Conservation (phyloP, 2,329 filamentous ascomycete species). For the Remersonia thermophila region DNA sequence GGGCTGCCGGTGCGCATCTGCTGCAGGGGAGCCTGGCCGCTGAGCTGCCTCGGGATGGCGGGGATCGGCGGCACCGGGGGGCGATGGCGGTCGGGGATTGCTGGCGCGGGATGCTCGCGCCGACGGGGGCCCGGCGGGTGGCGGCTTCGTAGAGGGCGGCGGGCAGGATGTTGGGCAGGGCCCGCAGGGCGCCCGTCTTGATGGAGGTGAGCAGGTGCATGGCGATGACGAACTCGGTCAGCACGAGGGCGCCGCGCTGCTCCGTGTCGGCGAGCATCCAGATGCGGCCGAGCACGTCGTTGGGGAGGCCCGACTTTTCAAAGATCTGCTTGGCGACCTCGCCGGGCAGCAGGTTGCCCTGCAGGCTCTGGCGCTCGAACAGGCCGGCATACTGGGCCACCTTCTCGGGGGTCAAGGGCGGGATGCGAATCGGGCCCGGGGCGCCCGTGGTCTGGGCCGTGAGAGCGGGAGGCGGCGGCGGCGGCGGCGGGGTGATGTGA, state of each 20-base stretch:
- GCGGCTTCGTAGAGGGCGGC: constrained; percentile 85
- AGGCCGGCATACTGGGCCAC: constrained; percentile 77
- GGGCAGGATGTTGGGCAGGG: constrained; percentile 68
- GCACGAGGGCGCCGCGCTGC: constrained; percentile 73
- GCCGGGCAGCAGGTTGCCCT: constrained; percentile 61
- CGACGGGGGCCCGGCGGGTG: constrained; percentile 48
- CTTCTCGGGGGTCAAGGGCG: constrained; percentile 78
- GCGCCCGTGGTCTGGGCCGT: constrained; percentile 49
- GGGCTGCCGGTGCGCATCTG: constrained; percentile 51
- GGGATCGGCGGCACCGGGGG: constrained; percentile 48
- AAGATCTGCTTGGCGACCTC: constrained; percentile 90
- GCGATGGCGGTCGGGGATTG: constrained; percentile 38
- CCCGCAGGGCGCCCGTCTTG: constrained; percentile 70
- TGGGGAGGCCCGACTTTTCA: constrained; percentile 79
- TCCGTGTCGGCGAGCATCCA: constrained; percentile 94
- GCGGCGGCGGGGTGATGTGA: constrained; percentile 22
- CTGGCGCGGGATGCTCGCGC: constrained; percentile 27
- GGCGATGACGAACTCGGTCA: constrained; percentile 91
- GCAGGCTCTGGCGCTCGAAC: constrained; percentile 78
- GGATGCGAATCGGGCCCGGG: constrained; percentile 66
- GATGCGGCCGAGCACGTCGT: constrained; percentile 84
- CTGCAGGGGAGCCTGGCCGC: constrained; percentile 44
- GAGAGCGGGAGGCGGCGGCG: constrained; percentile 32
- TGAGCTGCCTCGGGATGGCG: constrained; percentile 73
- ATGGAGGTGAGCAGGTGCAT: constrained; percentile 94